These are phyloP conservation scores for Aeminium ludgeri DNA, from an alignment of 495 filamentous ascomycete species.

Conservation along the genomic window DNA sequence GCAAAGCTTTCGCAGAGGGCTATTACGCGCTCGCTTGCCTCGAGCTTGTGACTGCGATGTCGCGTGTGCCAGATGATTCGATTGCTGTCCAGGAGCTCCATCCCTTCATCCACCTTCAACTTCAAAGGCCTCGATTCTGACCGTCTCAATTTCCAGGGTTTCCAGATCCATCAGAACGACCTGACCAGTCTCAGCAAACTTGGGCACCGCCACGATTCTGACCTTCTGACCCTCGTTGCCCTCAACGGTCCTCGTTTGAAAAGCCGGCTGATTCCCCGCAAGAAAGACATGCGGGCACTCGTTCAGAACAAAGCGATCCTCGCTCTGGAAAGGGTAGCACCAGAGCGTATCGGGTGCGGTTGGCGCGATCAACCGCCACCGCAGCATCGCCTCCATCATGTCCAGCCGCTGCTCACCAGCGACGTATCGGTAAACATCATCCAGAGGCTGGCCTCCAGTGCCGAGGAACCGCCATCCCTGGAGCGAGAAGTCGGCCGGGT, in stretches of 20 bases:
- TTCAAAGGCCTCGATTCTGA: slow-evolving; percentile 44
- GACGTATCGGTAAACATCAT: slow-evolving; percentile 86
- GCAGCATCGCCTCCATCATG: slow-evolving; percentile 80
- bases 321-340: slow-evolving; percentile 87
- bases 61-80: too few relatives aligned
- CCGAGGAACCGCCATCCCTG: slow-evolving; percentile 76
- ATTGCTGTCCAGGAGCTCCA: background rate
- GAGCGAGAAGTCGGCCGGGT: slow-evolving; percentile 79
- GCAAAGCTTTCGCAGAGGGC: too few relatives aligned
- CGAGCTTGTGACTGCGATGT: too few relatives aligned
- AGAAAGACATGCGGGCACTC: slow-evolving; percentile 84
- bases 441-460: slow-evolving; percentile 77
- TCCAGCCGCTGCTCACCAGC: slow-evolving; percentile 54
- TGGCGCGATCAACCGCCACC: slow-evolving; percentile 83
- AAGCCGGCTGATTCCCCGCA: slow-evolving; percentile 70
- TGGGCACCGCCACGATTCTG: slow-evolving; percentile 61
- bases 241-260: slow-evolving; percentile 57
- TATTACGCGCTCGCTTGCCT: too few relatives aligned
- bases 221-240: slow-evolving; percentile 48
- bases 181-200: slow-evolving; percentile 62
- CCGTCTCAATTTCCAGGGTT: slow-evolving; percentile 57
- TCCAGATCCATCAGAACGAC: slow-evolving; percentile 76
- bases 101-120: slow-evolving; percentile 21
- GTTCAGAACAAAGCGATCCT: slow-evolving; percentile 72
- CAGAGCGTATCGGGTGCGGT: slow-evolving; percentile 94